These are phyloP conservation scores for Nothophoma quercina DNA, from an alignment of 2,329 filamentous ascomycete species.

Conservation along the genomic window DNA sequence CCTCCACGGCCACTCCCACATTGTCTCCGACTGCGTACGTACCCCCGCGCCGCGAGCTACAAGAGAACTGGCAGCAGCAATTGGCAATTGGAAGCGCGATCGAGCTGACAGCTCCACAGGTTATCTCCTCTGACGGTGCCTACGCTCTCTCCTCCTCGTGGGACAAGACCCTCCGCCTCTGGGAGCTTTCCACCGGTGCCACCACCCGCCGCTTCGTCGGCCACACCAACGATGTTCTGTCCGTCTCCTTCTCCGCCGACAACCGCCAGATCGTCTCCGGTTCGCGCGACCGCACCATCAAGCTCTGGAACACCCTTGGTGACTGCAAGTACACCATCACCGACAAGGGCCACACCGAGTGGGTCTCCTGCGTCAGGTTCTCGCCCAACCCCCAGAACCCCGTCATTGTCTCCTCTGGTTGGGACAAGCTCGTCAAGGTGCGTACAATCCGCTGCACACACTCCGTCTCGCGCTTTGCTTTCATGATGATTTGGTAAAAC, in stretches of 20 bases:
- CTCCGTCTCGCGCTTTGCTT: slow-evolving; percentile 83
- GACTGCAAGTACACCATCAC: slow-evolving; percentile 99
- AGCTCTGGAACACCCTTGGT: slow-evolving; percentile 99
- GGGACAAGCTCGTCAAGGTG: slow-evolving; percentile 99
- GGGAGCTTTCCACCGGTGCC: slow-evolving; percentile 96
- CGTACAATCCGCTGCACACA: slow-evolving; percentile 52
- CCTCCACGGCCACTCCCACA: slow-evolving; percentile 98
- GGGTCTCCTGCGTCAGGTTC: slow-evolving; percentile 99
- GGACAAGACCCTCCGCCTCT: slow-evolving; percentile 99
- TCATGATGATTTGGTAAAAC: slow-evolving; percentile 22
- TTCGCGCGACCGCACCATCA: slow-evolving; percentile 98
- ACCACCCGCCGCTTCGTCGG: slow-evolving; percentile 99
- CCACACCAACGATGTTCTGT: slow-evolving; percentile 99
- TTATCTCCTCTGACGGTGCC: slow-evolving; percentile 99
- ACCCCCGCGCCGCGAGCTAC: slow-evolving; percentile 28
- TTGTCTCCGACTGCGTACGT: slow-evolving; percentile 99
- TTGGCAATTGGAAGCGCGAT: slow-evolving; percentile 24
- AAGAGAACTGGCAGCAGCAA: slow-evolving; percentile 31
- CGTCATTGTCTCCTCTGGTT: slow-evolving; percentile 97
- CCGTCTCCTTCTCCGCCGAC: slow-evolving; percentile 99
- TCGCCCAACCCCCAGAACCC: slow-evolving; percentile 99
- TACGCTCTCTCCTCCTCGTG: slow-evolving; percentile 98
- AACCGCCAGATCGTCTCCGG: slow-evolving; percentile 99
- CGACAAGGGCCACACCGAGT: slow-evolving; percentile 99
- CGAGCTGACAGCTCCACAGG: slow-evolving; percentile 63